phyloP scores from a whole-genome alignment of 192 early-diverging fungal species.

The Entomortierella parvispora region DNA sequence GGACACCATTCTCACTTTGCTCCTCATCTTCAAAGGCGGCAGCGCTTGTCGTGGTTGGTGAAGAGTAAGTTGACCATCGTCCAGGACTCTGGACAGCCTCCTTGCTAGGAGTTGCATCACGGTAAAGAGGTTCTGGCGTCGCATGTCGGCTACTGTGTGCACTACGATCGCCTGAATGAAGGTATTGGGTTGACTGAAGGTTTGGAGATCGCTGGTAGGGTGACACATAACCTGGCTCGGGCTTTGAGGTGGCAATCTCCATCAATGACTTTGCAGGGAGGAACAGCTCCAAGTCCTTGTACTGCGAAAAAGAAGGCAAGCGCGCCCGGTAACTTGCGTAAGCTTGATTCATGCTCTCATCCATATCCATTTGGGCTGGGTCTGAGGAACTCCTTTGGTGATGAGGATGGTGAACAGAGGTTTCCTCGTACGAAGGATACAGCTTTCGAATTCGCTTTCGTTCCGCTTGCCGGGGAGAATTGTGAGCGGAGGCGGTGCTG shows the following conservation, averaged over 20 bases:
- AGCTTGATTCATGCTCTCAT: background rate
- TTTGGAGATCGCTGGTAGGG: constrained; percentile 2
- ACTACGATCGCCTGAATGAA: background rate
- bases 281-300: constrained; percentile 42
- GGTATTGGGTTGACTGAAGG: background rate
- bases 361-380: background rate
- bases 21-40: constrained; percentile 27
- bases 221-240: constrained; percentile 33
- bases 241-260: constrained; percentile 42
- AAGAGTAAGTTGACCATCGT: constrained; percentile 15
- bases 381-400: constrained; percentile 15
- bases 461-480: constrained; percentile 16
- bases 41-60: constrained; percentile 9
- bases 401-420: background rate
- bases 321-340: constrained; percentile 16
- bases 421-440: background rate
- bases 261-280: constrained; percentile 42
- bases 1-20: constrained; percentile 10
- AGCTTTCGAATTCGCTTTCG: background rate
- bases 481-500: constrained; percentile 19
- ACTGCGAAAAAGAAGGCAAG: constrained; percentile 37
- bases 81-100: background rate
- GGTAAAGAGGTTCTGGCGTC: constrained; percentile 23
- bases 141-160: constrained; percentile 2
- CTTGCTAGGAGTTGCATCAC: constrained; percentile 12